Evolutionary conservation across 768 basidiomycete genomes (phyloP), one percentile per base, ranked within the genome.

Genomic region (Boletus patriciae): DNA sequence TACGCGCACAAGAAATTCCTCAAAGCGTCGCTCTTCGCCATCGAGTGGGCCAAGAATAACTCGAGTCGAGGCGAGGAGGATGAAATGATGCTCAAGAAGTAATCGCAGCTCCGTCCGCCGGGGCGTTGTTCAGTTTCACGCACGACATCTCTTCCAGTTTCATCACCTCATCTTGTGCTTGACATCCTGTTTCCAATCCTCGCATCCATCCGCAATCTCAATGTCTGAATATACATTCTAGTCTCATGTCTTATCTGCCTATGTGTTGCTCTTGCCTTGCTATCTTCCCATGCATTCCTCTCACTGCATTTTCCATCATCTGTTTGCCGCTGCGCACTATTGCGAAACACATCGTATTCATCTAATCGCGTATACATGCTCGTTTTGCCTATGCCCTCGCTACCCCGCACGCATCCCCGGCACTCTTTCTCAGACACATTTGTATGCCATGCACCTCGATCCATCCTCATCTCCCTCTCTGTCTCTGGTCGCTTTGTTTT

Each of bases 1-100:
- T 99, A 98, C 73, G 86, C 93, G 44, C 84, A 91, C 81, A 97
- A 95, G 86, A 95, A 94, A 75, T 98, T 97, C 83, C 85, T 98
- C 71, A 93, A 96, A 74, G 96, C 90, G 31, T 87, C 88, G 19
- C 72, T 82, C 38, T 92, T 85, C 66, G 90, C 90, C 42, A 79
- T 89, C 66, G 82, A 88, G 54, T 90, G 87, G 87, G 87, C 88
- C 43, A 82, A 77, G 63, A 74, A 70, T 40, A 79, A 84, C 68
- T 62, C 76, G 64, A 70, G 66, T 50, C 76, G 66, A 54, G 73
- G 74, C 65, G 69, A 47, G 62, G 68, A 70, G 51, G 70, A 64
- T 43, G 54, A 54, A 37, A 60, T 66, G 61, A 58, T 72, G 66
- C 65, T 60, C 64, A 72, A 70, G 62, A 72, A 70, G 61, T 70